Evolutionary conservation across 176 grass and related monocot genomes (phyloP).

Genomic region (Triticum monococcum): DNA sequence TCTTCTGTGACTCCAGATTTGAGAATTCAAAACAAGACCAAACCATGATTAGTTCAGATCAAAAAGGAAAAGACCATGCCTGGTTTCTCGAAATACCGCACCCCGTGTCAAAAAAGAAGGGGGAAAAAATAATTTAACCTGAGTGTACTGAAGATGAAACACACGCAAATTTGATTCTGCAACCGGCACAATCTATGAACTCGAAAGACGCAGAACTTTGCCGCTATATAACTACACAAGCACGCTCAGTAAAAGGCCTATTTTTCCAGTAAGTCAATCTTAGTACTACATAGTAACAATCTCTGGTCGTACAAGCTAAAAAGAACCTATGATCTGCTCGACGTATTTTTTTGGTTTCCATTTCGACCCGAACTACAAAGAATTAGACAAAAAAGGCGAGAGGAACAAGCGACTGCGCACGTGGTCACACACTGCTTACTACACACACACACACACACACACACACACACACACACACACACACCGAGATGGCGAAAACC

Average conservation of each 20-base stretch:
- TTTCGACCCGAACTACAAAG: slow-evolving; percentile 34
- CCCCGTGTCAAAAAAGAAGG: neutral
- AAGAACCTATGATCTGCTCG: slow-evolving; percentile 25
- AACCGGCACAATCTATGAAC: no score
- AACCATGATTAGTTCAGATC: neutral
- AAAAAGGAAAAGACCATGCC: no score
- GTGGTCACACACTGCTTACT: neutral
- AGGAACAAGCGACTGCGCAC: neutral
- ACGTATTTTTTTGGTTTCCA: neutral
- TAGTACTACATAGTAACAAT: slow-evolving; percentile 22
- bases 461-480: neutral
- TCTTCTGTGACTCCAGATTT: neutral
- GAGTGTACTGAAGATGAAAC: neutral
- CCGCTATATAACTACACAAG: neutral
- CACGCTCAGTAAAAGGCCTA: slow-evolving; percentile 29
- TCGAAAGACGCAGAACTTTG: no score
- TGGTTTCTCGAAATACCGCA: no score
- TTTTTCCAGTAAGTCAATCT: slow-evolving; percentile 15
- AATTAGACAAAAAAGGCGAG: neutral
- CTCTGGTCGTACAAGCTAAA: slow-evolving; percentile 32
- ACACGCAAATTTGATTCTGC: neutral
- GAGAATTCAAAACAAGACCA: neutral
- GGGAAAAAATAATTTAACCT: neutral
- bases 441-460: neutral
- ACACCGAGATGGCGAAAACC: slow-evolving; percentile 21